Conservation (phyloP, 371 early-diverging fungal genomes). For the Mucor mucedo region DNA sequence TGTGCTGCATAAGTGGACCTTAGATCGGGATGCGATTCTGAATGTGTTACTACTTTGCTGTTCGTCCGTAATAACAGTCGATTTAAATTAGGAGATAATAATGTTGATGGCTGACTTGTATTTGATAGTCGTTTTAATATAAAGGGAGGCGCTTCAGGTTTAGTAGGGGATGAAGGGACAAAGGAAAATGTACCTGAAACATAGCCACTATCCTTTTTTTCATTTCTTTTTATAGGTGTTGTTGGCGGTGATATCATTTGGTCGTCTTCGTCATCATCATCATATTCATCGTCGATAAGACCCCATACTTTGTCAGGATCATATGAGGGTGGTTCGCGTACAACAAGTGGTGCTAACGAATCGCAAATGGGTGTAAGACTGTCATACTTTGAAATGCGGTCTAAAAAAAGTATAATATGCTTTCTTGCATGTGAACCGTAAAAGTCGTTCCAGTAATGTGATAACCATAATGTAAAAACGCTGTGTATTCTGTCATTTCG, state of each 20-base stretch:
- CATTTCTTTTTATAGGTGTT: slow-evolving; percentile 12
- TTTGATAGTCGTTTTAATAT: slow-evolving; percentile 5
- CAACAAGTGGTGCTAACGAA: slow-evolving; percentile 42
- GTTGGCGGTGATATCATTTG: slow-evolving; percentile 1
- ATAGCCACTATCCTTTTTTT: slow-evolving; percentile 56
- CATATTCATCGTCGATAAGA: slow-evolving; percentile 32
- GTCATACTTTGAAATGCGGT: slow-evolving; percentile 42
- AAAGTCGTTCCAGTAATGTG: slow-evolving; percentile 60
- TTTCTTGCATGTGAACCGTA: slow-evolving; percentile 54
- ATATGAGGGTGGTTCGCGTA: slow-evolving; percentile 46
- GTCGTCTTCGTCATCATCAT: slow-evolving; percentile 6
- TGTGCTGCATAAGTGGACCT: slow-evolving; percentile 13
- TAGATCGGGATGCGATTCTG: slow-evolving; percentile 19
- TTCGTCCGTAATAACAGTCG: slow-evolving; percentile 7
- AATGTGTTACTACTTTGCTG: slow-evolving; percentile 15
- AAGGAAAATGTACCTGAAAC: slow-evolving; percentile 32
- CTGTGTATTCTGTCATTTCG: slow-evolving; percentile 46
- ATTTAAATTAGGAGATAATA: slow-evolving; percentile 11
- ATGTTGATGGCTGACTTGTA: neutral
- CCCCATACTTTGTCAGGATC: slow-evolving; percentile 57
- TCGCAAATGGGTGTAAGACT: slow-evolving; percentile 47
- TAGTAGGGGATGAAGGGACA: slow-evolving; percentile 14
- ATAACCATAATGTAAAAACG: slow-evolving; percentile 54
- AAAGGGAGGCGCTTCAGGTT: neutral
- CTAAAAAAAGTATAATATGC: slow-evolving; percentile 50